phyloP scores from a whole-genome alignment of 331 rosid species.

The Phaseolus coccineus region DNA sequence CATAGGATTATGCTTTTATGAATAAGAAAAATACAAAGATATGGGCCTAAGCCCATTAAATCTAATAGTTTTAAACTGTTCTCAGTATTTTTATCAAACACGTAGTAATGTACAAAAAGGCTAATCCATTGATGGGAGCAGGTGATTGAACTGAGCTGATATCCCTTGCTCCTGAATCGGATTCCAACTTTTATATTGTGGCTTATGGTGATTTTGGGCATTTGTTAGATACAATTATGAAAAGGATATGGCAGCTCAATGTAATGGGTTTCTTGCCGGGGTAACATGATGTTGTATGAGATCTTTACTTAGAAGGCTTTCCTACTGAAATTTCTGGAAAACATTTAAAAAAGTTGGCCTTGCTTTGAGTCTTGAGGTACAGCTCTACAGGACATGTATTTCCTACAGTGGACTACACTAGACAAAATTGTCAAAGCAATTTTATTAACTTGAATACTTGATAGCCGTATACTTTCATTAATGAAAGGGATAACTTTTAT shows the following conservation, averaged over 20 bases:
- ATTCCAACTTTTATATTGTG: constrained; percentile 61
- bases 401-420: neutral
- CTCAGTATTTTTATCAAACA: neutral
- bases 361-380: constrained; percentile 5
- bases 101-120: constrained; percentile 50
- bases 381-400: constrained; percentile 5
- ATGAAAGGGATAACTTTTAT: constrained; percentile 4
- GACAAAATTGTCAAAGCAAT: neutral
- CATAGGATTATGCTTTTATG: too few relatives aligned
- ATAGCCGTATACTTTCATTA: neutral
- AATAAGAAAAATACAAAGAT: too few relatives aligned
- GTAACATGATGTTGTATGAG: neutral
- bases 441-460: constrained; percentile 22
- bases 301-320: neutral
- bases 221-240: neutral
- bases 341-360: neutral
- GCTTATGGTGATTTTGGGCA: neutral
- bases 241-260: neutral
- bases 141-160: constrained; percentile 99
- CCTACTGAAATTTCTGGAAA: constrained; percentile 7
- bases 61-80: neutral
- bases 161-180: constrained; percentile 92
- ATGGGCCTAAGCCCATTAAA: too few relatives aligned
- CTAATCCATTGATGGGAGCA: constrained; percentile 87
- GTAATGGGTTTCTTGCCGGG: neutral